Evolutionary conservation across 2,329 filamentous ascomycete species (phyloP), one percentile per base, ranked within the genome.

Genomic region (Phaeoacremonium minimum): DNA sequence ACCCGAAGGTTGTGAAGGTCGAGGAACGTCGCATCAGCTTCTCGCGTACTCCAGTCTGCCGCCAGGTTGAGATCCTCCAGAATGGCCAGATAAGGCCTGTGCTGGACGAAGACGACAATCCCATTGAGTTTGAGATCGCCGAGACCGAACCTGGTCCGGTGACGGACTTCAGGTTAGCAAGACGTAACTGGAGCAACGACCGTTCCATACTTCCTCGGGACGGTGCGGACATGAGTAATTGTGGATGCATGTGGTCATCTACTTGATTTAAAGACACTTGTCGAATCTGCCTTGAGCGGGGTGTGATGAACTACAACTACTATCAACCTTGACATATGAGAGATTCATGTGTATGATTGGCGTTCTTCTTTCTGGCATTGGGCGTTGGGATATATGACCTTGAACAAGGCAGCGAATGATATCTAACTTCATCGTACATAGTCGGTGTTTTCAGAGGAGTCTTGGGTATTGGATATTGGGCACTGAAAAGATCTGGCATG

Each of bases 1-100:
- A 76, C 39, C 74, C 75, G 3, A 65, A 64, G 16, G 64, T 73
- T 7, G 57, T 79, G 40, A 78, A 78, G 48, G 57, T 80, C 29
- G 60, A 73, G 35, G 76, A 80, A 51, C 67, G 71, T 12, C 73
- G 75, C 13, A 53, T 67, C 14, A 40, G 54, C 7, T 47, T 56
- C 13, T 50, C 58, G 2, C 48, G 55, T 2, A 45, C 56, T 12
- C 64, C 73, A 0, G 62, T 49, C 18, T 79, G 75, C 40, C 63
- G 62, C 5, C 71, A 77, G 45, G 66, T 73, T 18, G 53, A 64
- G 40, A 64, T 80, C 9, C 46, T 53, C 13, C 49, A 56, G 0
- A 51, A 63, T 11, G 67, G 66, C 6, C 53, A 55, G 14, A 63
- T 61, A 4, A 45, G 47, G 14, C 59, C 62, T 3, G 47, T 67